Conservation (phyloP, 2,329 filamentous ascomycete species). For the Hypoxylon sp. region DNA sequence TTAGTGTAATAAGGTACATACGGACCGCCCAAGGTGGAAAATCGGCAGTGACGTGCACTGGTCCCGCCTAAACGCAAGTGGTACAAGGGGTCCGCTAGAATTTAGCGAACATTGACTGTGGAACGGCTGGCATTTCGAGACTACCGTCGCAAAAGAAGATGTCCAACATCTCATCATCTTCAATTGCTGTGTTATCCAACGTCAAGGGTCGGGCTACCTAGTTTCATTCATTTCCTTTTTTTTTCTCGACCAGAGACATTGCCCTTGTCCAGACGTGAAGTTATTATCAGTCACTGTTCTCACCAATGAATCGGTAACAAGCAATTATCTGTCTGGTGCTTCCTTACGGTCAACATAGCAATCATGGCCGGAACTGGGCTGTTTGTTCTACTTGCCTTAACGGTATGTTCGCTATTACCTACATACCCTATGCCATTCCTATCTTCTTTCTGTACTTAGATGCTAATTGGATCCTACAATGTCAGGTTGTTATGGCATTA, state of each 20-base stretch:
- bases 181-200: conserved; percentile 15
- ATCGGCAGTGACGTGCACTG: conserved; percentile 45
- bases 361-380: conserved; percentile 53
- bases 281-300: conserved; percentile 10
- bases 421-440: background rate
- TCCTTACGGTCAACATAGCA: conserved; percentile 37
- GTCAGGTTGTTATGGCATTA: conserved; percentile 55
- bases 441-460: background rate
- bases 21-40: conserved; percentile 35
- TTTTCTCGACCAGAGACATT: conserved; percentile 6
- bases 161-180: conserved; percentile 25
- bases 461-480: conserved; percentile 41
- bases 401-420: conserved; percentile 43
- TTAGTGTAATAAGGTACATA: conserved; percentile 22
- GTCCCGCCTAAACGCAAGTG: conserved; percentile 40
- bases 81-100: conserved; percentile 31
- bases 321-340: conserved; percentile 32
- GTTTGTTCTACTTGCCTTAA: conserved; percentile 54
- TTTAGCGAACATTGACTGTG: conserved; percentile 32
- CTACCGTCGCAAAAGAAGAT: conserved; percentile 44
- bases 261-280: conserved; percentile 9
- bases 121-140: conserved; percentile 37
- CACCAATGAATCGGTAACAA: conserved; percentile 48
- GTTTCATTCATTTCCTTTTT: conserved; percentile 7
- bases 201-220: conserved; percentile 21